phyloP scores from a whole-genome alignment of 1,139 yeast genomes.

The Candida neerlandica region DNA sequence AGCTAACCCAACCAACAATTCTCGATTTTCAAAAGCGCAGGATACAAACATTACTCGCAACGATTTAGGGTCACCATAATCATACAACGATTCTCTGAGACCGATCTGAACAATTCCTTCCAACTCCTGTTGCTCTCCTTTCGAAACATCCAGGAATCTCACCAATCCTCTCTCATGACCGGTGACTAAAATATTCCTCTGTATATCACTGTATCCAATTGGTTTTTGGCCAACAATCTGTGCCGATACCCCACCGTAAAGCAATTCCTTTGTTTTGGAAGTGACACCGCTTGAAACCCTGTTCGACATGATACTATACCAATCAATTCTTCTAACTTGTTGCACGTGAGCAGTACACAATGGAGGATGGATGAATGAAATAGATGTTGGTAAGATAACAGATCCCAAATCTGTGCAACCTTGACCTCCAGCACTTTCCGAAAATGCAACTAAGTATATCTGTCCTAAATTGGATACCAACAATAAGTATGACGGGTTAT shows the following conservation, averaged over 20 bases:
- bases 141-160: conserved; percentile 79
- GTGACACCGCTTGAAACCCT: conserved; percentile 41
- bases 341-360: conserved; percentile 58
- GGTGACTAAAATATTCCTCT: conserved; percentile 66
- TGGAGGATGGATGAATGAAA: conserved; percentile 80
- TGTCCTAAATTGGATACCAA: conserved; percentile 61
- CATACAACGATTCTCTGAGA: conserved; percentile 37
- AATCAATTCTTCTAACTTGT: conserved; percentile 62
- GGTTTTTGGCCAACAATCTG: conserved; percentile 40
- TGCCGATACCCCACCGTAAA: conserved; percentile 80
- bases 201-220: conserved; percentile 56
- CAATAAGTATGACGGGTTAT: conserved; percentile 64
- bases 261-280: conserved; percentile 39
- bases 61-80: conserved; percentile 30
- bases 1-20: conserved; percentile 67
- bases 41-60: conserved; percentile 61
- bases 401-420: conserved; percentile 61
- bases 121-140: conserved; percentile 71
- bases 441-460: conserved; percentile 33
- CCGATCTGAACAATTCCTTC: conserved; percentile 40
- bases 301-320: conserved; percentile 70
- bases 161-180: conserved; percentile 85
- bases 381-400: conserved; percentile 71
- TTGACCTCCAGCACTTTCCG: conserved; percentile 35
- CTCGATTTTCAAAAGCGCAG: conserved; percentile 77